These are phyloP conservation scores for Rhododendron simsii DNA, from an alignment of 148 eudicot species.

Conservation along the genomic window DNA sequence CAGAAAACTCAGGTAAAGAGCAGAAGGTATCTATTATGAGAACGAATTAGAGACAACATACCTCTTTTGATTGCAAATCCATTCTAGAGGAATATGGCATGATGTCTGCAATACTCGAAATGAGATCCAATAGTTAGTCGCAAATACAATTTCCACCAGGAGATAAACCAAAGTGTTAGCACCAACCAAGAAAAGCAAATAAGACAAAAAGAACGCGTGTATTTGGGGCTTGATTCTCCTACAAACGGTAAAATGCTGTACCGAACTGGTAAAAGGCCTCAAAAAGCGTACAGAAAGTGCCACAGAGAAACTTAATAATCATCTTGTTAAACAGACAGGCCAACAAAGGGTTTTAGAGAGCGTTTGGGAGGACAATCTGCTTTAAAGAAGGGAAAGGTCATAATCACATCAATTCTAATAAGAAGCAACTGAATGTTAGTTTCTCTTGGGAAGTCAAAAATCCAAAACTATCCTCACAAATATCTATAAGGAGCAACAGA, in stretches of 20 bases:
- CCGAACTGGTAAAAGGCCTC: background rate
- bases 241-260: background rate
- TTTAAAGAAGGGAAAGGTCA: background rate
- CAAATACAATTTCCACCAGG: background rate
- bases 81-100: conserved; percentile 43
- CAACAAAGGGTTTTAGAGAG: background rate
- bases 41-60: conserved; percentile 18
- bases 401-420: background rate
- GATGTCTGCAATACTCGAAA: conserved; percentile 34
- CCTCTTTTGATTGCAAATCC: conserved; percentile 43
- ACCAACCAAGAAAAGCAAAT: background rate
- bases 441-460: background rate
- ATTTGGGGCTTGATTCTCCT: background rate
- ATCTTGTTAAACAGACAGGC: background rate
- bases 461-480: background rate
- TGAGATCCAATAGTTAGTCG: conserved; percentile 3
- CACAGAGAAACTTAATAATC: background rate
- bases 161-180: background rate
- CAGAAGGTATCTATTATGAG: background rate
- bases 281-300: background rate
- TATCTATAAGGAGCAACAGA: background rate
- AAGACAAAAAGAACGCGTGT: background rate
- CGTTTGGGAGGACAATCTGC: background rate
- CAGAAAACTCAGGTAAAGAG: conserved; percentile 1
- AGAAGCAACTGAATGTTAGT: background rate